Evolutionary conservation across 805 yeast genomes (phyloP).

Genomic region (Alloascoidea hylecoeti): DNA sequence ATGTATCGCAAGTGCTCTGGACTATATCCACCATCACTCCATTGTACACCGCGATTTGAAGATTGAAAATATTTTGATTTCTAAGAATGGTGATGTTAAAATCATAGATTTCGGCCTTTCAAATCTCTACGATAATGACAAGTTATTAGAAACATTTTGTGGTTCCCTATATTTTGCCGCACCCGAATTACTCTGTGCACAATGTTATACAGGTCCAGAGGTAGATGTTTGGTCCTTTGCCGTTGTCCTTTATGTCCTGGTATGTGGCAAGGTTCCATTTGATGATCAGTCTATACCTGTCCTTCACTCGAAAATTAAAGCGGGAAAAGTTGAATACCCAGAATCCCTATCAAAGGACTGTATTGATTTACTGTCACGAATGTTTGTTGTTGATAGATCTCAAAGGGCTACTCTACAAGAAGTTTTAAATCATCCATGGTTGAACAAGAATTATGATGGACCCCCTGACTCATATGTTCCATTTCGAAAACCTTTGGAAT

Average conservation of each 20-base stretch:
- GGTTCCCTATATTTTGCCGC: constrained; percentile 98
- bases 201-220: constrained; percentile 91
- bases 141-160: constrained; percentile 82
- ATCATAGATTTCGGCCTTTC: constrained; percentile 94
- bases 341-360: constrained; percentile 68
- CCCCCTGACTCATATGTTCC: constrained; percentile 65
- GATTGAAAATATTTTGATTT: constrained; percentile 91
- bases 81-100: constrained; percentile 86
- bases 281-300: constrained; percentile 91
- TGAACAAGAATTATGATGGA: constrained; percentile 74
- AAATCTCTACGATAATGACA: constrained; percentile 61
- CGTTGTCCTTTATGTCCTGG: constrained; percentile 85
- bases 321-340: constrained; percentile 89
- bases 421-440: constrained; percentile 87
- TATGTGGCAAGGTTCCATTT: constrained; percentile 96
- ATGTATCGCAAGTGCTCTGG: constrained; percentile 87
- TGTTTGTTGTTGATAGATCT: constrained; percentile 84
- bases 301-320: constrained; percentile 85
- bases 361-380: constrained; percentile 62
- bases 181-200: constrained; percentile 86
- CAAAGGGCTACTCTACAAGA: constrained; percentile 71
- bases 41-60: constrained; percentile 95
- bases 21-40: constrained; percentile 86
- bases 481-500: constrained; percentile 54
- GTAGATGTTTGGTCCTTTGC: constrained; percentile 99